Evolutionary conservation across 1,139 yeast genomes (phyloP), one percentile per base, ranked within the genome.

Genomic region (Protomyces lactucae-debilis): DNA sequence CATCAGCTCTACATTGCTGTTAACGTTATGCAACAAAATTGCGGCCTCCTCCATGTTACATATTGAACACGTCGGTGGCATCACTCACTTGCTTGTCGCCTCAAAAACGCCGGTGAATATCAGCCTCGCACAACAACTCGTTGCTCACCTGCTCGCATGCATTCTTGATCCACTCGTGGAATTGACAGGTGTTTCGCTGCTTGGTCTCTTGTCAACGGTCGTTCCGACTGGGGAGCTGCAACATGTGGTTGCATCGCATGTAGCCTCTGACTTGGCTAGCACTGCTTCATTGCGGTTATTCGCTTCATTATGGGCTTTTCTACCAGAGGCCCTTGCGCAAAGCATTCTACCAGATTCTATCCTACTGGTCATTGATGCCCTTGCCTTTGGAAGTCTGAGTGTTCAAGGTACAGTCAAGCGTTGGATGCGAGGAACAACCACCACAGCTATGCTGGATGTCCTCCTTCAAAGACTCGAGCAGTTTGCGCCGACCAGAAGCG

Each of bases 221-320:
- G 10, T 51, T 3, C 52, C 55, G 3, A 39, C 28, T n/a, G 12
- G 12, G 16, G n/a, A 37, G 12, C 37, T 39, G 4, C 55, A 57
- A 18, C 28, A 55, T 8, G 40, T 51, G 12, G 12, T 57, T 3
- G 39, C 56, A 14, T 12, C 6, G n/a, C 48, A 36, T 8, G 55
- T 57, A 6, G 51, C 56, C 12, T 9, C 28, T 14, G 61, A 51
- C 25, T 25, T 57, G 28, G 39, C 12, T 12, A 25, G n/a, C 5
- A 21, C 8, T 1, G 32, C n/a, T 37, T 39, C 61, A 3, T 37
- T 57, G 12, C 55, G 43, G 21, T 36, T 39, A n/a, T 57, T 57
- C 40, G 48, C 56, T 5, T 55, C 61, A 10, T 12, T 57, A 9
- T 57, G 55, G 55, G 23, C 39, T 16, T 51, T 35, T 14, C 37